Percentiles rank a stretch among this genome's conserved stretches.
Conservation (phyloP, 148 eudicot species). For the Camellia granthamiana region DNA sequence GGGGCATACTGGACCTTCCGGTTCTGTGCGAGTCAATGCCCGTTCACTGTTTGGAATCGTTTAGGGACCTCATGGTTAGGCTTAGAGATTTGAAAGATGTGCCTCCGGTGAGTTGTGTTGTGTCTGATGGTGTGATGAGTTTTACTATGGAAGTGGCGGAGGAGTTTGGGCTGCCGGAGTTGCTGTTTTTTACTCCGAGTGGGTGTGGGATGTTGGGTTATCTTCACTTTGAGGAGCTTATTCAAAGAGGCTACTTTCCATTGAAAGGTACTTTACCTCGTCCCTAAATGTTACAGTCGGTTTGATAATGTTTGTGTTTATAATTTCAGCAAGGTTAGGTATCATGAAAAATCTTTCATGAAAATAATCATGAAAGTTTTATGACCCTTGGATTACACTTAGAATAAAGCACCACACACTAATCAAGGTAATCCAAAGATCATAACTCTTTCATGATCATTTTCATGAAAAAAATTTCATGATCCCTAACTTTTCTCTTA, state of each 20-base stretch:
- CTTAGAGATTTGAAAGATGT: constrained; percentile 6
- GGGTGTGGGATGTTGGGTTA: constrained; percentile 22
- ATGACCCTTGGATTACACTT: no score
- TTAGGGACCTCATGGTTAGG: constrained; percentile 10
- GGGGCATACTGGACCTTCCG: no score
- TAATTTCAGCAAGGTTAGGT: no score
- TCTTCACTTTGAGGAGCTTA: constrained; percentile 15
- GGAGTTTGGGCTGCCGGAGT: constrained; percentile 18
- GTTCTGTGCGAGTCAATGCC: neutral
- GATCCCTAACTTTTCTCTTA: no score
- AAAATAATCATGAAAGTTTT: no score
- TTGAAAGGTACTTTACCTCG: constrained; percentile 9
- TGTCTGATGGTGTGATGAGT: constrained; percentile 24
- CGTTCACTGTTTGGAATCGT: constrained; percentile 5
- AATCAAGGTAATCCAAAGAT: no score
- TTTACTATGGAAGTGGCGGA: constrained; percentile 22
- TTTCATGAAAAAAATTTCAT: no score
- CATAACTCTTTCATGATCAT: no score
- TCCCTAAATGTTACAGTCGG: no score
- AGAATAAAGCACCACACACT: no score
- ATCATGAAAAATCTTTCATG: no score
- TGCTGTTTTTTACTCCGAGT: constrained; percentile 15
- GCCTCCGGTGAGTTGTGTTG: constrained; percentile 20
- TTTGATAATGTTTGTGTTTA: no score
- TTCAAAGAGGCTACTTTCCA: constrained; percentile 20